Percentiles rank a stretch among this genome's conserved stretches.
Evolutionary conservation across 345 rosid species (phyloP).

Genomic region (Physaria fendleri): DNA sequence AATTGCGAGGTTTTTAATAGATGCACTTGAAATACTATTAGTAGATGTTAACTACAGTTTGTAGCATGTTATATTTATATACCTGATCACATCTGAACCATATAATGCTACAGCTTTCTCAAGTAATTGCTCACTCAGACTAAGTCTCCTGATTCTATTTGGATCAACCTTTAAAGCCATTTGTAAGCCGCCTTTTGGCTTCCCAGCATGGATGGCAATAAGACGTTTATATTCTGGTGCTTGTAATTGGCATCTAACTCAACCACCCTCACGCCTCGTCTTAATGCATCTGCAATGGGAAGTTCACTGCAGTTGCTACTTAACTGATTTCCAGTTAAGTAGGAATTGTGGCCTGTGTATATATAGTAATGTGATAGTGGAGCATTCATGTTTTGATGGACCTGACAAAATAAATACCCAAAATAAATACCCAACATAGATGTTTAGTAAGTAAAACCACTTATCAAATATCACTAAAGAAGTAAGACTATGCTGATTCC

Average conservation of each 20-base stretch:
- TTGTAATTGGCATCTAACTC: conserved; percentile 56
- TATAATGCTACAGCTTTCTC: conserved; percentile 33
- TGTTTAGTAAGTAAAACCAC: too few relatives aligned
- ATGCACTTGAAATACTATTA: background rate
- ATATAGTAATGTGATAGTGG: conserved; percentile 88
- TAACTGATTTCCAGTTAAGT: conserved; percentile 88
- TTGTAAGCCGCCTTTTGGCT: conserved; percentile 31
- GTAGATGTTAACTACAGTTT: background rate
- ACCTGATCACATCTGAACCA: conserved; percentile 33
- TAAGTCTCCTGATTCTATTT: conserved; percentile 31
- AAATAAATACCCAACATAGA: background rate
- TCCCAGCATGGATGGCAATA: conserved; percentile 34
- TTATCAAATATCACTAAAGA: background rate
- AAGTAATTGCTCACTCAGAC: conserved; percentile 34
- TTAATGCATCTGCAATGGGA: conserved; percentile 72
- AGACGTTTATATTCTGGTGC: conserved; percentile 34
- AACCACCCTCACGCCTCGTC: conserved; percentile 76
- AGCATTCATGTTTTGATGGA: conserved; percentile 77
- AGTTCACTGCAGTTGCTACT: conserved; percentile 92
- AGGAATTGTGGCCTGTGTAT: conserved; percentile 88
- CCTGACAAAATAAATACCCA: too few relatives aligned
- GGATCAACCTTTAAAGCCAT: conserved; percentile 33
- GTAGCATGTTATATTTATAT: background rate
- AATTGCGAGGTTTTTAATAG: background rate
- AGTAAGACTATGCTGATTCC: background rate